Conservation (phyloP, 1,284 basidiomycete genomes). For the Marasmius fiardii region DNA sequence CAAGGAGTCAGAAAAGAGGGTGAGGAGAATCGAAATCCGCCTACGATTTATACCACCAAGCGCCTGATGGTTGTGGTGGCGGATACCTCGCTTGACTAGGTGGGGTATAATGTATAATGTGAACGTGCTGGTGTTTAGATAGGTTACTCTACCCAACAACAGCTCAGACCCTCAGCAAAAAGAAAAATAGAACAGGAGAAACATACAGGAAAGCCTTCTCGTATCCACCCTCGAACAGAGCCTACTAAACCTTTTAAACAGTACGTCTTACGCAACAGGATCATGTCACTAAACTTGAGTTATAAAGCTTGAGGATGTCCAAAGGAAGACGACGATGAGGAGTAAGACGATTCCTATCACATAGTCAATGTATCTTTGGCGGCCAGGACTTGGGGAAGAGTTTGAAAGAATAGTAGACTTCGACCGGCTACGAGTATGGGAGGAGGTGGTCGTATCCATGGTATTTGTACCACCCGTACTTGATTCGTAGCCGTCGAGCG, state of each 20-base stretch:
- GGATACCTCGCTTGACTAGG: slow-evolving; percentile 76
- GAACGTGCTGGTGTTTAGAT: slow-evolving; percentile 87
- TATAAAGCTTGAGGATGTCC: slow-evolving; percentile 79
- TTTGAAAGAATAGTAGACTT: slow-evolving; percentile 9
- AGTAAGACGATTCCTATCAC: slow-evolving; percentile 70
- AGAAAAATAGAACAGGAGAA: neutral
- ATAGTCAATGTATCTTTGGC: slow-evolving; percentile 46
- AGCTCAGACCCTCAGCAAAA: slow-evolving; percentile 10
- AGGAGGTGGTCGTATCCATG: neutral
- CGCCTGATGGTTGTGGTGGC: slow-evolving; percentile 19
- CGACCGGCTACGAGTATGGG: slow-evolving; percentile 3
- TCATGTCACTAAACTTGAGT: slow-evolving; percentile 55
- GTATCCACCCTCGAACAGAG: slow-evolving; percentile 68
- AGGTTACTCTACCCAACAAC: slow-evolving; percentile 62
- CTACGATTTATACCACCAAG: neutral
- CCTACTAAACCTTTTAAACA: slow-evolving; percentile 33
- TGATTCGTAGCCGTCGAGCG: neutral
- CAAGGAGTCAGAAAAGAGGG: neutral
- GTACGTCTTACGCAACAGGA: no score
- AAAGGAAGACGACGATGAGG: slow-evolving; percentile 78
- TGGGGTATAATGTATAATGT: slow-evolving; percentile 79
- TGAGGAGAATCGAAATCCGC: neutral
- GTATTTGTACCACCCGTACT: neutral
- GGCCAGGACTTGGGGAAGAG: slow-evolving; percentile 2
- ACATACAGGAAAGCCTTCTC: slow-evolving; percentile 80